Conservation (phyloP, 2,329 filamentous ascomycete genomes). For the Grosmannia huntii region DNA sequence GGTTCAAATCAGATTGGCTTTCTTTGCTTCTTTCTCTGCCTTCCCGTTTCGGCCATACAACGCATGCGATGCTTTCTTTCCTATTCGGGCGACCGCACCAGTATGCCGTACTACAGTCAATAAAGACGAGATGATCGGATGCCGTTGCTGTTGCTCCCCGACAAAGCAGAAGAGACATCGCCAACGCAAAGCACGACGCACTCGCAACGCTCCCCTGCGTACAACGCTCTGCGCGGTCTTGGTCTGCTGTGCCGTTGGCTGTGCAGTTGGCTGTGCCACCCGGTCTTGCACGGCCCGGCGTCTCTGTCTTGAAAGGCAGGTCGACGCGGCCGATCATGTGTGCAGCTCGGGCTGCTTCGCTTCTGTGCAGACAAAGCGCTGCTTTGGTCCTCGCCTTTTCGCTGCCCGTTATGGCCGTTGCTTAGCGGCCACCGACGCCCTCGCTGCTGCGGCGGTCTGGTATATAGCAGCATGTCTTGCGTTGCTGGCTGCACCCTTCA, state of each 20-base stretch:
- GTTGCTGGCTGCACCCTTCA: neutral
- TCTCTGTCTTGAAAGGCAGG: neutral
- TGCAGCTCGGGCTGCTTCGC: neutral
- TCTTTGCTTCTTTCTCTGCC: neutral
- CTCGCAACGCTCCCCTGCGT: neutral
- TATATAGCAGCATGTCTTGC: too few species aligned
- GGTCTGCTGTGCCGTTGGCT: neutral
- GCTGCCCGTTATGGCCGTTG: too few species aligned
- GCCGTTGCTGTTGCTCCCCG: neutral
- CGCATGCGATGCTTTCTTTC: neutral
- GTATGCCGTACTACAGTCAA: too few species aligned
- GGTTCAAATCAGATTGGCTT: too few species aligned
- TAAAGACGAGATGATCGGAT: neutral
- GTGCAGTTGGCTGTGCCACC: neutral
- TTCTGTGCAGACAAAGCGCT: neutral
- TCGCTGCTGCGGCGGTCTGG: neutral
- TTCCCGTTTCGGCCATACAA: neutral
- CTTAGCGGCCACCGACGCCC: too few species aligned
- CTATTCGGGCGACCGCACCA: neutral
- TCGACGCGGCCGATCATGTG: neutral
- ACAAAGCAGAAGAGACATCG: neutral
- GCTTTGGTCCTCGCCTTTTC: neutral
- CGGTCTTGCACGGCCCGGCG: neutral
- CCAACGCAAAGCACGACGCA: neutral
- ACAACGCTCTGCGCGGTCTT: neutral